These are phyloP conservation scores for Strobilomyces echinocephalus DNA, from an alignment of 768 basidiomycete genomes.

Conservation along the genomic window DNA sequence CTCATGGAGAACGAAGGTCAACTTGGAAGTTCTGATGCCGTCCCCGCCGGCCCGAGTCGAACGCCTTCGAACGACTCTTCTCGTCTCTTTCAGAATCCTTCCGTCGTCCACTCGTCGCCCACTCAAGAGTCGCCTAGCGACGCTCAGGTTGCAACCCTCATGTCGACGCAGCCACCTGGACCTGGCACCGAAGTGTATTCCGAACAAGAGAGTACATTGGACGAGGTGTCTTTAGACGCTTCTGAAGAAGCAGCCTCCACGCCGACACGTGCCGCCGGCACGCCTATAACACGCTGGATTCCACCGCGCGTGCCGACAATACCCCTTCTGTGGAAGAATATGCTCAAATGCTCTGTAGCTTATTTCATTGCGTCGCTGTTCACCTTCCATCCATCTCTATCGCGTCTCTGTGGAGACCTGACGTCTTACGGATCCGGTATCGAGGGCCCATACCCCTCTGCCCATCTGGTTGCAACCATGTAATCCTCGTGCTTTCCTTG, in stretches of 20 bases:
- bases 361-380: conserved; percentile 90
- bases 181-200: neutral
- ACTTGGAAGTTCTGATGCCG: conserved; percentile 14
- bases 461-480: conserved; percentile 93
- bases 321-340: conserved; percentile 56
- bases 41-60: conserved; percentile 3
- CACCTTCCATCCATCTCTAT: conserved; percentile 79
- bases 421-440: conserved; percentile 45
- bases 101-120: conserved; percentile 2
- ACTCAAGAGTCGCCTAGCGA: neutral
- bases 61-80: neutral
- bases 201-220: neutral
- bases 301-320: conserved; percentile 33
- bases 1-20: conserved; percentile 65
- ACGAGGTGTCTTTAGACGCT: conserved; percentile 12
- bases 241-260: conserved; percentile 10
- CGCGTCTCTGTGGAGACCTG: conserved; percentile 61
- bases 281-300: conserved; percentile 5
- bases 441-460: conserved; percentile 64
- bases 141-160: neutral
- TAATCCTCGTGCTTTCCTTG: conserved; percentile 23
- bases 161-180: neutral
- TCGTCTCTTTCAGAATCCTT: neutral
- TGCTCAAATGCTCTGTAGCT: conserved; percentile 87
- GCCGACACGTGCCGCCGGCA: conserved; percentile 8